phyloP scores from a whole-genome alignment of 352 stramenopile genomes.

The Phytophthora brassicae region DNA sequence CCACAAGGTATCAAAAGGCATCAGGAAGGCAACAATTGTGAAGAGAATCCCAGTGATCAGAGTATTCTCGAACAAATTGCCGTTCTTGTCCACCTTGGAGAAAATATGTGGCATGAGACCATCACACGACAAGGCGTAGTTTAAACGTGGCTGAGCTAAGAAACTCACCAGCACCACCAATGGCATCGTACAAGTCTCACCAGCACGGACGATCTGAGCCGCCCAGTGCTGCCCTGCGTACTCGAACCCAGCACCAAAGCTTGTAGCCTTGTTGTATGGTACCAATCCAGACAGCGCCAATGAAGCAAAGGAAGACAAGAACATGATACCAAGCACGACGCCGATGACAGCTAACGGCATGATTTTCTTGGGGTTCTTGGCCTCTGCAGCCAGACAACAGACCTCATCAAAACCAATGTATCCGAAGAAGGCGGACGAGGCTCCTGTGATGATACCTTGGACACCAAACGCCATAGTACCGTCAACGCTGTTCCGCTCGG shows the following conservation, averaged over 20 bases:
- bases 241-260: constrained; percentile 53
- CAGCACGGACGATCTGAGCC: constrained; percentile 38
- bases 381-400: constrained; percentile 86
- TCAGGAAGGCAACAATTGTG: constrained; percentile 63
- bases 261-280: constrained; percentile 32
- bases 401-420: constrained; percentile 97
- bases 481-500: constrained; percentile 31
- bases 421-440: constrained; percentile 91
- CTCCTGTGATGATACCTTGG: constrained; percentile 72
- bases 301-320: constrained; percentile 73
- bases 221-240: constrained; percentile 45
- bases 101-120: constrained; percentile 93
- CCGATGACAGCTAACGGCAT: constrained; percentile 84
- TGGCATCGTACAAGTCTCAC: constrained; percentile 47
- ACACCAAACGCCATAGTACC: constrained; percentile 40
- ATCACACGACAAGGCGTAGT: constrained; percentile 93
- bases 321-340: constrained; percentile 77
- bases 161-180: constrained; percentile 94
- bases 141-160: constrained; percentile 91
- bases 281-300: constrained; percentile 88
- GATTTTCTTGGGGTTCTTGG: constrained; percentile 72
- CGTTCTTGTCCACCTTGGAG: constrained; percentile 77
- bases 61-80: constrained; percentile 80
- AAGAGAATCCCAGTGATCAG: constrained; percentile 68
- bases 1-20: constrained; percentile 84